Conservation (phyloP, 805 yeast species). For the Barnettozyma botsteinii region DNA sequence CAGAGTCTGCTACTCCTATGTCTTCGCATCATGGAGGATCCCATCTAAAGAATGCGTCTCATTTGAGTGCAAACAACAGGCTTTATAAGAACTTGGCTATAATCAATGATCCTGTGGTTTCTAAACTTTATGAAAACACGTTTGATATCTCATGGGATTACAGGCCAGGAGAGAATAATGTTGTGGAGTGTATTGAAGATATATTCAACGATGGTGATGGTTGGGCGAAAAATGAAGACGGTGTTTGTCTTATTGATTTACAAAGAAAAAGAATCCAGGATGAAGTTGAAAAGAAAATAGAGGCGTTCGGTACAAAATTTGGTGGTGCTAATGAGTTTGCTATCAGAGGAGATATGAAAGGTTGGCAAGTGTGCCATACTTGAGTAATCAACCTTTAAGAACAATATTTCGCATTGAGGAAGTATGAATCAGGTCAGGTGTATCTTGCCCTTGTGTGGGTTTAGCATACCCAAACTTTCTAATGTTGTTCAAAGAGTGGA, state of each 20-base stretch:
- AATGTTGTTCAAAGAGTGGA: conserved; percentile 1
- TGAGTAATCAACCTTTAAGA: background rate
- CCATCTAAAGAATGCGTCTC: conserved; percentile 1
- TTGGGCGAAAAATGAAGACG: conserved; percentile 48
- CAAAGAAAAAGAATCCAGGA: conserved; percentile 11
- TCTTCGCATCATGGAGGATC: conserved; percentile 3
- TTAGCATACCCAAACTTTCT: background rate
- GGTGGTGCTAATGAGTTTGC: conserved; percentile 6
- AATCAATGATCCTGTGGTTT: conserved; percentile 42
- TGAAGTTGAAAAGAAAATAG: background rate
- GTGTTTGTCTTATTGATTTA: conserved; percentile 35
- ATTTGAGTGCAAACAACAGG: conserved; percentile 1
- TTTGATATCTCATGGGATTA: conserved; percentile 59
- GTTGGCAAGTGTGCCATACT: conserved; percentile 31
- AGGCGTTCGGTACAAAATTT: background rate
- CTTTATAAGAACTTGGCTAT: conserved; percentile 15
- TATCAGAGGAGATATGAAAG: conserved; percentile 28
- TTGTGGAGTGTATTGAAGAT: conserved; percentile 69
- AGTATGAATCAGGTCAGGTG: background rate
- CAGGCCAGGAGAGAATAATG: conserved; percentile 51
- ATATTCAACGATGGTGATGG: conserved; percentile 70
- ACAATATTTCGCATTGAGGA: background rate
- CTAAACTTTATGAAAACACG: conserved; percentile 45
- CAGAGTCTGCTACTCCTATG: conserved; percentile 10
- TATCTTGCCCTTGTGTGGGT: background rate